A percentile compares a stretch with the other conserved stretches of the same genome.
Conservation (phyloP, 2,329 filamentous ascomycete genomes). For the Aureobasidium subglaciale region DNA sequence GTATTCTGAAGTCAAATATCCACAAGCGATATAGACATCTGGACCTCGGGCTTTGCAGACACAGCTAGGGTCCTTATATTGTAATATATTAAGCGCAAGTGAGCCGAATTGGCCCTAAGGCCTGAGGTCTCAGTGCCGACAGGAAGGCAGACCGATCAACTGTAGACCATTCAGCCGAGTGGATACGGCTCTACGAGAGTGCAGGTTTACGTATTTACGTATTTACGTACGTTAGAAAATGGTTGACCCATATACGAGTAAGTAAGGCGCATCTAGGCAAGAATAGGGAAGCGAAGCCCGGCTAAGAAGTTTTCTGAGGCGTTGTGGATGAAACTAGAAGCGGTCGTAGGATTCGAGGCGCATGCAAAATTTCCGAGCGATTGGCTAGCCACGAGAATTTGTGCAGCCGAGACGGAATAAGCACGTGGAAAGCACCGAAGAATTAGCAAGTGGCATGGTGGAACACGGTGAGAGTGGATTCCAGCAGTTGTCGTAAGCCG, state of each 20-base stretch:
- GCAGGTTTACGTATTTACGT: no score
- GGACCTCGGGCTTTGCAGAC: background rate
- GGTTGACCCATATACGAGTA: background rate
- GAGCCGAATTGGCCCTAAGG: background rate
- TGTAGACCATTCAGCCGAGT: background rate
- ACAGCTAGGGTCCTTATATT: background rate
- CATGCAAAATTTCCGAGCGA: conserved; percentile 9
- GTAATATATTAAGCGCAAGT: conserved; percentile 3
- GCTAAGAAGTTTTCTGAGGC: background rate
- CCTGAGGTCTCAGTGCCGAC: background rate
- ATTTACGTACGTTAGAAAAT: background rate
- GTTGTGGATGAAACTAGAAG: conserved; percentile 8
- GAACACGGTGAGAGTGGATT: conserved; percentile 1
- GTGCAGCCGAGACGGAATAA: background rate
- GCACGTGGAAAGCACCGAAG: background rate
- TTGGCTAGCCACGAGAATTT: background rate
- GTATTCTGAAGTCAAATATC: background rate
- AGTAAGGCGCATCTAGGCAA: background rate
- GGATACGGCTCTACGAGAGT: background rate
- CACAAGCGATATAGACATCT: conserved; percentile 7
- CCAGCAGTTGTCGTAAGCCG: background rate
- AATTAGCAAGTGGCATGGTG: background rate
- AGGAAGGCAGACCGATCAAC: background rate
- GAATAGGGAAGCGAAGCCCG: background rate
- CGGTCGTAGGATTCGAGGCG: background rate